Evolutionary conservation across 1,139 yeast species (phyloP).

Genomic region (Candida dubliniensis): DNA sequence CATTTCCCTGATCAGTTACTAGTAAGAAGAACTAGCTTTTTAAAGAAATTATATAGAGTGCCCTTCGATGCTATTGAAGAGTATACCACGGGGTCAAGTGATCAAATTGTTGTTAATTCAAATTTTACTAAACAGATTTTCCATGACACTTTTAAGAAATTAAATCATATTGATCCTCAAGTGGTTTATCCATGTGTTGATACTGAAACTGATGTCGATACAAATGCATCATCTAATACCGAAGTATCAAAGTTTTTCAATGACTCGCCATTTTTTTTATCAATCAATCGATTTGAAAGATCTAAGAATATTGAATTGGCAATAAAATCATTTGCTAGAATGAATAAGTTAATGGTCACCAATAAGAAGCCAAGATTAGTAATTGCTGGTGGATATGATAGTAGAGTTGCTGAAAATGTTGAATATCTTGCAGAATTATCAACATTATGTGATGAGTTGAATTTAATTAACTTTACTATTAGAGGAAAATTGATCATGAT

Average conservation of each 20-base stretch:
- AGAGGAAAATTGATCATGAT: conserved; percentile 42
- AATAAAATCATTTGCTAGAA: conserved; percentile 56
- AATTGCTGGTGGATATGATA: conserved; percentile 92
- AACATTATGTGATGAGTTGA: conserved; percentile 43
- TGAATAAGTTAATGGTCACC: conserved; percentile 19
- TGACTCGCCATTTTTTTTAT: conserved; percentile 51
- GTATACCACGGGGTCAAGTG: conserved; percentile 74
- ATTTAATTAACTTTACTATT: conserved; percentile 49
- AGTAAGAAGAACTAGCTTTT: conserved; percentile 54
- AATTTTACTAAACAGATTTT: conserved; percentile 75
- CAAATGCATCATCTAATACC: conserved; percentile 21
- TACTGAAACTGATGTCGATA: conserved; percentile 16
- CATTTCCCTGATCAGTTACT: conserved; percentile 93
- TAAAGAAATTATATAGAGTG: conserved; percentile 66
- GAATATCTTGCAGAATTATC: conserved; percentile 65
- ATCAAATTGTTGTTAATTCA: conserved; percentile 82
- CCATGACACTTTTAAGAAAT: conserved; percentile 56
- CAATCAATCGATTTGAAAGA: conserved; percentile 85
- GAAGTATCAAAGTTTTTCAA: conserved; percentile 39
- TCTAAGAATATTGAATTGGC: conserved; percentile 85
- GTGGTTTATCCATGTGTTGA: conserved; percentile 93
- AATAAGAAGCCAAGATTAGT: conserved; percentile 45
- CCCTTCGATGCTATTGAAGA: conserved; percentile 87
- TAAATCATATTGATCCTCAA: conserved; percentile 49
- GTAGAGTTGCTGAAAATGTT: conserved; percentile 72